phyloP scores from a whole-genome alignment of 805 yeast species.

The Jamesozyma lodderae region DNA sequence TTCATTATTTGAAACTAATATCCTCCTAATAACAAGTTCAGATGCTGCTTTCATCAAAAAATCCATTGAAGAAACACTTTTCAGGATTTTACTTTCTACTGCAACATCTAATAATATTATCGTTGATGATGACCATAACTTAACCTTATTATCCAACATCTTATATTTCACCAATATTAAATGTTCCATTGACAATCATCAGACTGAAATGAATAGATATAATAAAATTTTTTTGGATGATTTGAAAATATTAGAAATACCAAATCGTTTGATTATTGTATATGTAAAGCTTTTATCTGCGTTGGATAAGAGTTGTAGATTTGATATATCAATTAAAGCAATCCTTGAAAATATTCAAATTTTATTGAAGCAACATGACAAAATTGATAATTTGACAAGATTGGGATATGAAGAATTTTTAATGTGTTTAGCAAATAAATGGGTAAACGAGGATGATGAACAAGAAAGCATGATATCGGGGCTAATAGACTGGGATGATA shows the following conservation, averaged over 20 bases:
- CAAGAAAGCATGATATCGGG: background rate
- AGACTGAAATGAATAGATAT: constrained; percentile 34
- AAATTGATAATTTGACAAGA: constrained; percentile 11
- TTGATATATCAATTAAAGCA: constrained; percentile 15
- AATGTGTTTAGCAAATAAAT: constrained; percentile 23
- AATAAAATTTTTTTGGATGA: constrained; percentile 31
- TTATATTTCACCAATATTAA: constrained; percentile 31
- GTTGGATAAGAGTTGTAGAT: constrained; percentile 35
- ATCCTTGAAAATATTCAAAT: constrained; percentile 6
- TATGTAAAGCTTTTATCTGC: constrained; percentile 42
- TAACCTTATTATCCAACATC: constrained; percentile 26
- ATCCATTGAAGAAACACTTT: constrained; percentile 14
- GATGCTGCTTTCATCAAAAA: constrained; percentile 14
- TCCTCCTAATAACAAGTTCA: constrained; percentile 8
- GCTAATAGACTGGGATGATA: constrained; percentile 10
- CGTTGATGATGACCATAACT: constrained; percentile 19
- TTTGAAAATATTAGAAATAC: constrained; percentile 9
- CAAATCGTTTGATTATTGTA: constrained; percentile 31
- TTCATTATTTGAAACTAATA: constrained; percentile 22
- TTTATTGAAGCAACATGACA: background rate
- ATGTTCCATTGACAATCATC: constrained; percentile 33
- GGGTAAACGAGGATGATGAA: constrained; percentile 15
- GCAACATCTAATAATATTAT: constrained; percentile 6
- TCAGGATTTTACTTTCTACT: constrained; percentile 6
- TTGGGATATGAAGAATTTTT: constrained; percentile 24